phyloP scores from a whole-genome alignment of 2,329 filamentous ascomycete genomes.

The Capronia coronata region DNA sequence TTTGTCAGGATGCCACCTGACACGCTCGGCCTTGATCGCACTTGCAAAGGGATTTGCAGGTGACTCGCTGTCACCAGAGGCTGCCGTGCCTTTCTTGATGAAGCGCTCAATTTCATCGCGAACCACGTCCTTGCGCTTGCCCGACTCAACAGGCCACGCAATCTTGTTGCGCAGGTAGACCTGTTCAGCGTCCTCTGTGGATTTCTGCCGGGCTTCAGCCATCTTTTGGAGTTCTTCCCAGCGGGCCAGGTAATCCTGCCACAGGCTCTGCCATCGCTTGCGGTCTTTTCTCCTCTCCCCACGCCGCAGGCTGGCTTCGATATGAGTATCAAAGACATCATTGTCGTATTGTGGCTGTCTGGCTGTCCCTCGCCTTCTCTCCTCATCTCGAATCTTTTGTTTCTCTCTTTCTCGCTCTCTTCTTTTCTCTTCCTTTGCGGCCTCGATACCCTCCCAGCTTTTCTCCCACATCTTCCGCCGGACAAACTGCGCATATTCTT shows the following conservation, averaged over 20 bases:
- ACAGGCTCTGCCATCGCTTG: conserved; percentile 53
- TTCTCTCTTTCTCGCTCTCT: conserved; percentile 47
- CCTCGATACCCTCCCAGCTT: conserved; percentile 74
- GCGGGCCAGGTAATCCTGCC: conserved; percentile 56
- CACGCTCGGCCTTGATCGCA: conserved; percentile 71
- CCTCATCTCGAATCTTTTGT: conserved; percentile 36
- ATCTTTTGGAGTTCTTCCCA: conserved; percentile 53
- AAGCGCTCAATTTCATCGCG: conserved; percentile 62
- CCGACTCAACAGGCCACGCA: conserved; percentile 68
- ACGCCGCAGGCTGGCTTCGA: conserved; percentile 62
- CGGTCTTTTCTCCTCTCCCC: conserved; percentile 57
- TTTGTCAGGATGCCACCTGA: conserved; percentile 97
- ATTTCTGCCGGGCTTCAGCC: conserved; percentile 21
- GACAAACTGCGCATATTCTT: conserved; percentile 84
- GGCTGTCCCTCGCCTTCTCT: background rate
- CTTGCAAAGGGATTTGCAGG: conserved; percentile 37
- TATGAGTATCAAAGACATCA: conserved; percentile 51
- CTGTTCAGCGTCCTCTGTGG: conserved; percentile 16
- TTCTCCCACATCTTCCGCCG: conserved; percentile 92
- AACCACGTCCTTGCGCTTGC: conserved; percentile 51
- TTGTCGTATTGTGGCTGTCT: conserved; percentile 9
- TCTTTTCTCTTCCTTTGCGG: conserved; percentile 62
- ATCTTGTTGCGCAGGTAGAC: conserved; percentile 41
- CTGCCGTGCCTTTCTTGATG: conserved; percentile 45
- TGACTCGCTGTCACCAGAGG: conserved; percentile 17